Conservation (phyloP, 2,329 filamentous ascomycete genomes). For the Cladorrhinum sp. region DNA sequence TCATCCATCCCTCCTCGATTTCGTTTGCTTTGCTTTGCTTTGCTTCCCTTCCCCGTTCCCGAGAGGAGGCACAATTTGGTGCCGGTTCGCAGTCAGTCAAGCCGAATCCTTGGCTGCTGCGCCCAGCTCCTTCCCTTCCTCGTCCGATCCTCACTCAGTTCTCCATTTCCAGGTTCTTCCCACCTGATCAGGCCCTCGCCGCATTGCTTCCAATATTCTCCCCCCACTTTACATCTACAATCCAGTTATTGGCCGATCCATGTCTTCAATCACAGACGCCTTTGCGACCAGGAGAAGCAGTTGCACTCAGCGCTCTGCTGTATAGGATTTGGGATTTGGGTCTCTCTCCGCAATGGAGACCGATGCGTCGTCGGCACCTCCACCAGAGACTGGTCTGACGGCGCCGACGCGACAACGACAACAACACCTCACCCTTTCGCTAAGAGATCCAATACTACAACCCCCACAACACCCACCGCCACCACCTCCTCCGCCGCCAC, state of each 20-base stretch:
- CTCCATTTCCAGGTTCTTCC: neutral
- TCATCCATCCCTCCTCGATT: slow-evolving; percentile 9
- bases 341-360: slow-evolving; percentile 23
- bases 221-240: neutral
- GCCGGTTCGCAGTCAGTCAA: neutral
- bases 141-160: neutral
- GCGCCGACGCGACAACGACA: slow-evolving; percentile 20
- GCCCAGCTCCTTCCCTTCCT: neutral
- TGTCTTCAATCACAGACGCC: slow-evolving; percentile 24
- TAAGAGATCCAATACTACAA: slow-evolving; percentile 10
- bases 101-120: neutral
- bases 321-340: slow-evolving; percentile 10
- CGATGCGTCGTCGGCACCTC: slow-evolving; percentile 20
- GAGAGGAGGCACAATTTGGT: neutral
- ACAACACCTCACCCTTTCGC: slow-evolving; percentile 18
- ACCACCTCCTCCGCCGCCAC: neutral
- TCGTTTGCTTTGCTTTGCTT: slow-evolving; percentile 11
- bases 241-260: slow-evolving; percentile 21
- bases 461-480: neutral
- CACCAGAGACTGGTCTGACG: slow-evolving; percentile 19
- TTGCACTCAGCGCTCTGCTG: slow-evolving; percentile 20
- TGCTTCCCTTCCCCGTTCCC: neutral
- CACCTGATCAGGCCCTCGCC: neutral
- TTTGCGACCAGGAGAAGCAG: slow-evolving; percentile 17
- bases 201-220: neutral